Evolutionary conservation across 2,329 filamentous ascomycete species (phyloP).

Genomic region (Alternaria triticina): DNA sequence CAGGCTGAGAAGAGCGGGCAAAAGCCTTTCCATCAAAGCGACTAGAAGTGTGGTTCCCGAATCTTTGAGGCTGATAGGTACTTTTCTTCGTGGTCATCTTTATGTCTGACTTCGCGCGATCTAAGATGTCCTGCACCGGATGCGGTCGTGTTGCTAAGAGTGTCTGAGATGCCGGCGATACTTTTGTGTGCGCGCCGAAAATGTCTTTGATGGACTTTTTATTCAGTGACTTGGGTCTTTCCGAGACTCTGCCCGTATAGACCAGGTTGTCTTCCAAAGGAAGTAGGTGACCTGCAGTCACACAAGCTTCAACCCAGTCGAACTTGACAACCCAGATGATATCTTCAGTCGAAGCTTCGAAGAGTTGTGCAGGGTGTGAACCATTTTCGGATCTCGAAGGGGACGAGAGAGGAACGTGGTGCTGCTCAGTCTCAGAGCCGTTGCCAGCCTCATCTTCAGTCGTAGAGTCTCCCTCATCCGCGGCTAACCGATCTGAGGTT

Average conservation of each 20-base stretch:
- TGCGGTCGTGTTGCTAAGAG: constrained; percentile 27
- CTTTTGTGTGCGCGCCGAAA: constrained; percentile 12
- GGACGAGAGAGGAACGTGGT: constrained; percentile 11
- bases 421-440: constrained; percentile 18
- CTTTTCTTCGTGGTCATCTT: constrained; percentile 20
- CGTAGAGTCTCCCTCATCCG: constrained; percentile 26
- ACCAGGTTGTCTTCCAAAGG: constrained; percentile 58
- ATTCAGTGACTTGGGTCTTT: constrained; percentile 41
- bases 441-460: constrained; percentile 28
- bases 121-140: constrained; percentile 51
- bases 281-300: constrained; percentile 51
- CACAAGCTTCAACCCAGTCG: constrained; percentile 61
- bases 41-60: constrained; percentile 28
- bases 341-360: constrained; percentile 30
- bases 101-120: constrained; percentile 61
- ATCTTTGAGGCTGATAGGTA: constrained; percentile 18
- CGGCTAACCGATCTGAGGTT: constrained; percentile 2
- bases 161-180: constrained; percentile 23
- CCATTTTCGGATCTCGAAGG: constrained; percentile 8
- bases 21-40: constrained; percentile 44
- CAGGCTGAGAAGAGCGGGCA: constrained; percentile 27
- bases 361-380: constrained; percentile 13
- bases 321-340: constrained; percentile 59
- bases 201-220: constrained; percentile 26
- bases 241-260: constrained; percentile 57